Conservation (phyloP, 495 filamentous ascomycete genomes). For the Aspergillus baeticus region DNA sequence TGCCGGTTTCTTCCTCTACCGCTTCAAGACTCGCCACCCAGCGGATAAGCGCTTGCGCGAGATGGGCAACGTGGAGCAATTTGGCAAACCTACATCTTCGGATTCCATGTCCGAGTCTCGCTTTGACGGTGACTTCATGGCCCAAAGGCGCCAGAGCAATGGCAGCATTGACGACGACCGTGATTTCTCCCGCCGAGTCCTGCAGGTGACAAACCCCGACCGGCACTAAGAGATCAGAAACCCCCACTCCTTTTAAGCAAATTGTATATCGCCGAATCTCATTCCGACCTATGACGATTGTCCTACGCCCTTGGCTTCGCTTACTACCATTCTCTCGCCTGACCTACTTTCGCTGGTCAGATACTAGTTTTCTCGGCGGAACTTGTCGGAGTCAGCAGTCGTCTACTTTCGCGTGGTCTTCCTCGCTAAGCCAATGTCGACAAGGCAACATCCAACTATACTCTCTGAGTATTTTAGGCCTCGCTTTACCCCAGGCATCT, state of each 20-base stretch:
- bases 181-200: conserved; percentile 93
- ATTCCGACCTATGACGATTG: conserved; percentile 8
- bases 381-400: neutral
- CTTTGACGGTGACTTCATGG: conserved; percentile 83
- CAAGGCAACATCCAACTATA: neutral
- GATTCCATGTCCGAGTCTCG: conserved; percentile 74
- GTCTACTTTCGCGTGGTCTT: neutral
- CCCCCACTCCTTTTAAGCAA: neutral
- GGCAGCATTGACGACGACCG: conserved; percentile 98
- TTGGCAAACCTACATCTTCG: conserved; percentile 58
- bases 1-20: conserved; percentile 72
- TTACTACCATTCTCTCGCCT: conserved; percentile 5
- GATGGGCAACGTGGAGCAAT: conserved; percentile 66
- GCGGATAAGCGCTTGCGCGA: conserved; percentile 79
- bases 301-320: conserved; percentile 8
- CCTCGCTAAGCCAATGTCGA: neutral
- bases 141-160: conserved; percentile 84
- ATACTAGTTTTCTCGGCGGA: conserved; percentile 9
- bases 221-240: conserved; percentile 19
- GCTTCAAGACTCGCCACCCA: conserved; percentile 68
- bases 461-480: neutral
- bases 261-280: neutral
- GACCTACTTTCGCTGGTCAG: conserved; percentile 12
- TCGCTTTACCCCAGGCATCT: neutral
- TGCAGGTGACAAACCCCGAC: conserved; percentile 67